These are phyloP conservation scores for Cyclostephanos tholiformis DNA, from an alignment of 108 stramenopile species.

Conservation along the genomic window DNA sequence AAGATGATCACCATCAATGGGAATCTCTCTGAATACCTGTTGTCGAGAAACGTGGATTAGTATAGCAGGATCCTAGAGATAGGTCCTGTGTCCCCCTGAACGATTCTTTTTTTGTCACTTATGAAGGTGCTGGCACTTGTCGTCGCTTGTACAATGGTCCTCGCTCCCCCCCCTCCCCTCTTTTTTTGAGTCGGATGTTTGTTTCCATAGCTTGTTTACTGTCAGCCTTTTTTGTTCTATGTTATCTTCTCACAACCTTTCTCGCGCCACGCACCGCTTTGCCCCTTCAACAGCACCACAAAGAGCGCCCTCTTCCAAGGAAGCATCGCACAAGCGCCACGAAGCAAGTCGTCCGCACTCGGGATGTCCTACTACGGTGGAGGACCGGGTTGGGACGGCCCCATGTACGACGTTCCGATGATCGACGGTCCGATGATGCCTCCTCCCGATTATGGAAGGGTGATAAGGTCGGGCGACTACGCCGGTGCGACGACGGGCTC, in stretches of 20 bases:
- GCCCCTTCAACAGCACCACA: conserved; percentile 3
- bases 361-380: conserved; percentile 23
- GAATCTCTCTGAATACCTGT: conserved; percentile 32
- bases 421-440: conserved; percentile 22
- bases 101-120: conserved; percentile 17
- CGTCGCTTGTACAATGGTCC: too few relatives aligned
- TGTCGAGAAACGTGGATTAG: conserved; percentile 28
- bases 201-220: too few relatives aligned
- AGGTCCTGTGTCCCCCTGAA: conserved; percentile 35
- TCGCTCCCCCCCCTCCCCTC: too few relatives aligned
- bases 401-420: conserved; percentile 19
- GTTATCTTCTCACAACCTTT: background rate
- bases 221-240: background rate
- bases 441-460: conserved; percentile 20
- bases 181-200: background rate
- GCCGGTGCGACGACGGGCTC: conserved; percentile 7
- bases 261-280: too few relatives aligned
- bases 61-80: conserved; percentile 18
- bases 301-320: conserved; percentile 4
- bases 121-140: background rate
- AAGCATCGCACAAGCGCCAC: background rate
- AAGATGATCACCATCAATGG: conserved; percentile 44
- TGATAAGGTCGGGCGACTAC: conserved; percentile 6
- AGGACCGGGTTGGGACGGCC: background rate
- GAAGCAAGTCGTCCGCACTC: conserved; percentile 3